Evolutionary conservation across 768 basidiomycete species (phyloP).

Genomic region (Pholiota microspora): DNA sequence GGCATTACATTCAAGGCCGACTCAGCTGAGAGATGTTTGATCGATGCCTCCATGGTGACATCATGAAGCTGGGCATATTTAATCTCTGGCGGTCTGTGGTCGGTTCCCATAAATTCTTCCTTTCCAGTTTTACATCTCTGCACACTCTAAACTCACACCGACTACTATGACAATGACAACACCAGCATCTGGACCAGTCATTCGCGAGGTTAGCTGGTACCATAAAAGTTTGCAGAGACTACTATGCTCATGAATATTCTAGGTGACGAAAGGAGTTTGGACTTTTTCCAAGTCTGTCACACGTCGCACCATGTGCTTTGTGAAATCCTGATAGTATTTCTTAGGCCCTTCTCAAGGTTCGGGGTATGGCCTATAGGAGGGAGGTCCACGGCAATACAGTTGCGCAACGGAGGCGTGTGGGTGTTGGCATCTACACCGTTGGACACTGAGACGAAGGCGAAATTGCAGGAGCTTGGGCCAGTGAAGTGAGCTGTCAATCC

Average conservation of each 20-base stretch:
- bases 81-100: background rate
- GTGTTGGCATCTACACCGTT: slow-evolving; percentile 14
- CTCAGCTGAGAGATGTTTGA: background rate
- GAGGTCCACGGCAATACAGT: slow-evolving; percentile 69
- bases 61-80: background rate
- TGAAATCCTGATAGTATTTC: background rate
- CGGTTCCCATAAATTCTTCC: background rate
- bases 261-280: background rate
- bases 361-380: slow-evolving; percentile 77
- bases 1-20: background rate
- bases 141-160: background rate
- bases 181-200: slow-evolving; percentile 29
- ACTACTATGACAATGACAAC: background rate
- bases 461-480: slow-evolving; percentile 63
- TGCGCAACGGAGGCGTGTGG: slow-evolving; percentile 6
- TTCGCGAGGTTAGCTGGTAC: slow-evolving; percentile 40
- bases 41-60: background rate
- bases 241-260: too few relatives aligned
- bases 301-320: background rate
- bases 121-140: background rate
- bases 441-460: slow-evolving; percentile 55
- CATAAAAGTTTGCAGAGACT: too few relatives aligned
- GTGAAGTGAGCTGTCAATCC: slow-evolving; percentile 51
- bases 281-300: slow-evolving; percentile 1
- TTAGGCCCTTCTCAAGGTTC: slow-evolving; percentile 65